phyloP scores from a whole-genome alignment of 2,329 filamentous ascomycete genomes.

The Grosmannia clavigera region DNA sequence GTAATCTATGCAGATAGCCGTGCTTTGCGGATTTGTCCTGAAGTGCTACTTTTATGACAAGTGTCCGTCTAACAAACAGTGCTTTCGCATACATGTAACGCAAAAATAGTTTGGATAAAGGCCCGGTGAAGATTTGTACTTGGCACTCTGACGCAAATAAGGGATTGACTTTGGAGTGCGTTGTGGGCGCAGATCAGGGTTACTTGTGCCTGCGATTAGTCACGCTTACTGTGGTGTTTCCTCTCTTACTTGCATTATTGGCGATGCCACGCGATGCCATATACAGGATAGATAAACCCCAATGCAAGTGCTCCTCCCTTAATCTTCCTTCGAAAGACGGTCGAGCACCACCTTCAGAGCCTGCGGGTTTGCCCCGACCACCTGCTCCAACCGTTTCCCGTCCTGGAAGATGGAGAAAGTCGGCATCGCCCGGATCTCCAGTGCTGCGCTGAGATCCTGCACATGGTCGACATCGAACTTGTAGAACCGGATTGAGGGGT shows the following conservation, averaged over 20 bases:
- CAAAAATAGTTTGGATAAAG: neutral
- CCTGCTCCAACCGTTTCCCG: conserved; percentile 57
- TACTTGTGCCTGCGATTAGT: too few species aligned
- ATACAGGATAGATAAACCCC: neutral
- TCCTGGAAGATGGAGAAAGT: conserved; percentile 79
- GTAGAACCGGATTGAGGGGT: conserved; percentile 55
- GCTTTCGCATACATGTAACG: neutral
- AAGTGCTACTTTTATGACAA: too few species aligned
- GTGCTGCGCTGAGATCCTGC: conserved; percentile 60
- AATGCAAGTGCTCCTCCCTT: neutral
- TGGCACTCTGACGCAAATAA: too few species aligned
- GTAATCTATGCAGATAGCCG: too few species aligned
- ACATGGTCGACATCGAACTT: conserved; percentile 87
- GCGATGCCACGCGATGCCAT: neutral
- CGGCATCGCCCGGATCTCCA: conserved; percentile 82
- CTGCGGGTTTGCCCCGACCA: conserved; percentile 70
- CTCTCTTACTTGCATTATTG: too few species aligned
- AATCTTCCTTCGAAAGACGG: neutral
- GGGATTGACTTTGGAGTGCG: too few species aligned
- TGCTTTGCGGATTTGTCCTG: too few species aligned
- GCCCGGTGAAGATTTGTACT: too few species aligned
- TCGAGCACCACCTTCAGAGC: conserved; percentile 30
- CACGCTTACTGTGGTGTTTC: too few species aligned
- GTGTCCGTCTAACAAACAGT: neutral
- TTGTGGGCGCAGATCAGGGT: too few species aligned